Evolutionary conservation across 1,284 basidiomycete genomes (phyloP), one percentile per base, ranked within the genome.

Genomic region (Tetrapyrgos nigripes): DNA sequence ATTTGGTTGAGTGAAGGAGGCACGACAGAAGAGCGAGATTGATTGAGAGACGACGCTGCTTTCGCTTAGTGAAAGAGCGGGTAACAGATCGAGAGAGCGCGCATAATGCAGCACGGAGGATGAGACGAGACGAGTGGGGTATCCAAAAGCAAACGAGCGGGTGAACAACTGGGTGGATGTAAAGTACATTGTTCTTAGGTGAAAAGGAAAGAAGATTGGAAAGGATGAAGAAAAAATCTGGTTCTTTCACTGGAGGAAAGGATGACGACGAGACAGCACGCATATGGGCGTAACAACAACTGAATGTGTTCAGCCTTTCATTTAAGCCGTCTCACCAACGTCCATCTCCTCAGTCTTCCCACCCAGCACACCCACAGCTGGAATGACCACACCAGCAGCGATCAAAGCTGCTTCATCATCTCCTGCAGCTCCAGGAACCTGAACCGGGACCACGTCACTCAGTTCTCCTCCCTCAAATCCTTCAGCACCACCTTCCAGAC

Each of bases 401-500:
- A 66, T 59, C 63, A 65, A 65, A 35, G 61, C 50, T 40, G 70
- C 72, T 37, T 69, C 68, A 27, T 64, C 66, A n/a, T n/a, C n/a
- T n/a, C n/a, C 46, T 27, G 43, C 56, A 6, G 31, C 50, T 31
- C 53, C 50, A 11, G 46, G 50, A 14, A 48, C 50, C 66, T n/a
- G n/a, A n/a, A n/a, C n/a, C n/a, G n/a, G n/a, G 73, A 55, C 73
- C 68, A 60, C 74, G 64, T 50, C 70, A 69, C 21, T 63, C 68
- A 59, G 59, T 69, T 69, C 68, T n/a, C 55, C 58, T 43, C 58
- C 72, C 62, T 63, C 70, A 66, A 66, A 70, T 9, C 62, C 65
- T 35, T 71, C 73, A 1, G 65, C 70, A 24, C 62, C 61, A 29
- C 63, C 66, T 31, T 67, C 68, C n/a, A 66, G 60, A 17, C 66